phyloP scores from a whole-genome alignment of 345 rosid genomes.

The Populus ilicifolia region DNA sequence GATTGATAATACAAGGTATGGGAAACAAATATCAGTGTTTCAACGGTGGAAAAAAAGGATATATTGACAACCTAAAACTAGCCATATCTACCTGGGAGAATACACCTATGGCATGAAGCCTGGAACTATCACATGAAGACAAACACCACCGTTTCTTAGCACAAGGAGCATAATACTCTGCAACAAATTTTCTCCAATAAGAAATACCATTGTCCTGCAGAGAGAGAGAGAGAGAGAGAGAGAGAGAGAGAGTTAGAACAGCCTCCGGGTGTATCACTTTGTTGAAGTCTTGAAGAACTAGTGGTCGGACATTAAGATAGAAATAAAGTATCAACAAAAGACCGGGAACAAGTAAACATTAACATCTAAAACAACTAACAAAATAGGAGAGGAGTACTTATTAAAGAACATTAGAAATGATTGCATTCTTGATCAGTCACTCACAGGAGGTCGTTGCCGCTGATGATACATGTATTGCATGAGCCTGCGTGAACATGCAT shows the following conservation, averaged over 20 bases:
- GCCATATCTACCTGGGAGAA: constrained; percentile 29
- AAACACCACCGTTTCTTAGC: constrained; percentile 39
- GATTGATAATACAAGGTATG: not conserved
- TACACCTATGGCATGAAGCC: constrained; percentile 26
- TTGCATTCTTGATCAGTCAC: not conserved
- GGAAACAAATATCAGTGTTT: not conserved
- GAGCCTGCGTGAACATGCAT: constrained; percentile 19
- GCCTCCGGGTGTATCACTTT: not conserved
- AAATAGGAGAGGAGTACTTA: not conserved
- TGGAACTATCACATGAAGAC: constrained; percentile 25
- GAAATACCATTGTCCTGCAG: constrained; percentile 37
- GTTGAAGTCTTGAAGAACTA: not conserved
- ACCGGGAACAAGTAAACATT: not conserved
- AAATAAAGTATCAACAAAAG: not conserved
- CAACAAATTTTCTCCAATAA: constrained; percentile 30
- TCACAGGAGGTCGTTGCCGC: constrained; percentile 23
- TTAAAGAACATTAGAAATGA: not conserved
- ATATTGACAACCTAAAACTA: not conserved
- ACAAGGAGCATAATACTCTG: too few relatives aligned
- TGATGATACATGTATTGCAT: constrained; percentile 28
- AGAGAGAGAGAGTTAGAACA: not conserved
- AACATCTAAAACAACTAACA: not conserved
- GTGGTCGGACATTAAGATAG: not conserved
- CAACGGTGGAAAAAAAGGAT: not conserved
- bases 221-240: not conserved